Percentiles rank a stretch among this genome's conserved stretches.
phyloP scores from a whole-genome alignment of 805 yeast genomes.

The Barnettozyma populi region DNA sequence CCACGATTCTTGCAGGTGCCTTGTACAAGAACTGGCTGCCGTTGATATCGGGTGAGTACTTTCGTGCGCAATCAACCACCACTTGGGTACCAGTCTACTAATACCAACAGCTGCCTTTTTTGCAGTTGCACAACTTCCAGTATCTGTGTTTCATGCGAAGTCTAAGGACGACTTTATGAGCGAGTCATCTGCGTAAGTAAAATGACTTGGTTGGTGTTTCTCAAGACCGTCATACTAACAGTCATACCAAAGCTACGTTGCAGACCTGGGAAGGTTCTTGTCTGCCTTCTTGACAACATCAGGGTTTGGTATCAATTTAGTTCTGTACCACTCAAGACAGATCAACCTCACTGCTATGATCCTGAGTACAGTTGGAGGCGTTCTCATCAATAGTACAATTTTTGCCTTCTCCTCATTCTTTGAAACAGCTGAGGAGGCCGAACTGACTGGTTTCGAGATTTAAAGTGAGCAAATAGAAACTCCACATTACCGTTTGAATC shows the following conservation, averaged over 20 bases:
- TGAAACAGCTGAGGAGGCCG: conserved; percentile 39
- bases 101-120: conserved; percentile 37
- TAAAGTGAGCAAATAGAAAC: not conserved
- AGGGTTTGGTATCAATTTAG: conserved; percentile 55
- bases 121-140: conserved; percentile 52
- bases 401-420: conserved; percentile 66
- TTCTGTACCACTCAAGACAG: conserved; percentile 59
- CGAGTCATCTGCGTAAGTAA: conserved; percentile 35
- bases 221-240: conserved; percentile 10
- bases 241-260: conserved; percentile 31
- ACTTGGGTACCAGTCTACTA: not conserved
- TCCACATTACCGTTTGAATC: not conserved
- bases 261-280: conserved; percentile 64
- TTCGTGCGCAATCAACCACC: not conserved
- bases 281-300: conserved; percentile 61
- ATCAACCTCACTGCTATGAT: conserved; percentile 51
- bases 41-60: conserved; percentile 44
- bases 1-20: conserved; percentile 70
- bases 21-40: conserved; percentile 79
- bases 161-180: conserved; percentile 49
- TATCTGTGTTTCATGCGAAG: conserved; percentile 43
- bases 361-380: conserved; percentile 65
- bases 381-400: conserved; percentile 64
- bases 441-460: conserved; percentile 22
- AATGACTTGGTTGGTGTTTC: not conserved